Percentiles rank a stretch among this genome's conserved stretches.
phyloP scores from a whole-genome alignment of 305 asterid genomes.

The Rubia peregrina region DNA sequence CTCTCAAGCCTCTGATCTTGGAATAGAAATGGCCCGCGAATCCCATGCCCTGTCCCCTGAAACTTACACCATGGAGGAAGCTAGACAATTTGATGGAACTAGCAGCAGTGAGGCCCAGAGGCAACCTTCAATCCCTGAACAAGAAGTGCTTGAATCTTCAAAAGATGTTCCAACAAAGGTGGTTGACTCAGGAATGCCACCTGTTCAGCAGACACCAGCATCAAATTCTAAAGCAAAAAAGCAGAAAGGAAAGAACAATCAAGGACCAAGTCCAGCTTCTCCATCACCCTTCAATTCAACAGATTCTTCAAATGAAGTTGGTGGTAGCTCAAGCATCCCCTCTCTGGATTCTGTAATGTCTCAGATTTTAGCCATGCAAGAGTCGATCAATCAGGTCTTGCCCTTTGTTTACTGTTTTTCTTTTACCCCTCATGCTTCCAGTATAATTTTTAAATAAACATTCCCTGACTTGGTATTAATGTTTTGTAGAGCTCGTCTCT shows the following conservation, averaged over 20 bases:
- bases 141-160: conserved; percentile 36
- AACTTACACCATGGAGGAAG: conserved; percentile 46
- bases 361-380: conserved; percentile 62
- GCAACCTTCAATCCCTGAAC: conserved; percentile 37
- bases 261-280: conserved; percentile 43
- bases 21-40: conserved; percentile 72
- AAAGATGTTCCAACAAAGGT: conserved; percentile 41
- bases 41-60: conserved; percentile 51
- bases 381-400: conserved; percentile 64
- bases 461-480: background rate
- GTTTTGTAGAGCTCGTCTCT: conserved; percentile 5
- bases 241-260: conserved; percentile 67
- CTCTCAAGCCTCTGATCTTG: conserved; percentile 86
- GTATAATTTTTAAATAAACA: background rate
- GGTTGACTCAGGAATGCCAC: conserved; percentile 32
- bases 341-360: conserved; percentile 37
- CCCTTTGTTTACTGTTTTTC: background rate
- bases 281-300: conserved; percentile 44
- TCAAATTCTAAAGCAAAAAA: conserved; percentile 55
- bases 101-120: conserved; percentile 33
- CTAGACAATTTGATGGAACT: conserved; percentile 50
- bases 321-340: conserved; percentile 38
- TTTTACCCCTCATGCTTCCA: background rate
- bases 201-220: conserved; percentile 39
- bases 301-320: conserved; percentile 51